phyloP scores from a whole-genome alignment of 495 filamentous ascomycete genomes.

The Hyaloscypha hepaticicola region DNA sequence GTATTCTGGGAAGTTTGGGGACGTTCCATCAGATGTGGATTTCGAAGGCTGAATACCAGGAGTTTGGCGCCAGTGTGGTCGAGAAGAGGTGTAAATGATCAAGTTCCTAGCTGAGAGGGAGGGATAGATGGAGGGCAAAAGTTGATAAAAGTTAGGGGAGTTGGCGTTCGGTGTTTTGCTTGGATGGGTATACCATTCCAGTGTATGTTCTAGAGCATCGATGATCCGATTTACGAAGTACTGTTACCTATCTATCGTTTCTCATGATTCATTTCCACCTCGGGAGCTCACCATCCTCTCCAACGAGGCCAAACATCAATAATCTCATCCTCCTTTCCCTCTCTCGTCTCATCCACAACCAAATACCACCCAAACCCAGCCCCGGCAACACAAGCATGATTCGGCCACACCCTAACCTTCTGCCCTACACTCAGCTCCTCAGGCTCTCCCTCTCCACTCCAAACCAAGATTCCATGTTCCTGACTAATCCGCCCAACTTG shows the following conservation, averaged over 20 bases:
- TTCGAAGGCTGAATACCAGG: constrained; percentile 77
- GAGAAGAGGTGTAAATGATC: constrained; percentile 82
- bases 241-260: background rate
- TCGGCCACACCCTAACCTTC: constrained; percentile 74
- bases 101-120: background rate
- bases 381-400: constrained; percentile 81
- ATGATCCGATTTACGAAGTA: background rate
- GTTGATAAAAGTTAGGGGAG: background rate
- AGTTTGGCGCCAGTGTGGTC: constrained; percentile 68
- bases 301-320: constrained; percentile 70
- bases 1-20: constrained; percentile 91
- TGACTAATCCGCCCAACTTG: constrained; percentile 60
- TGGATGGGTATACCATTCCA: constrained; percentile 5
- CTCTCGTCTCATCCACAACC: constrained; percentile 63
- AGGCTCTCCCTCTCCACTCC: constrained; percentile 31
- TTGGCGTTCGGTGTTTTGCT: constrained; percentile 11
- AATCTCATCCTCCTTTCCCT: constrained; percentile 51
- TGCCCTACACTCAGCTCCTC: constrained; percentile 59
- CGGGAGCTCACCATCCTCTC: constrained; percentile 54
- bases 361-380: constrained; percentile 73
- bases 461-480: constrained; percentile 64
- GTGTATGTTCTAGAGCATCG: background rate
- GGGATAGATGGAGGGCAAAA: background rate
- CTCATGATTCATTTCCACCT: background rate
- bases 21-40: constrained; percentile 99